Evolutionary conservation across 2,329 filamentous ascomycete genomes (phyloP).

Genomic region (Neofusicoccum sp.): DNA sequence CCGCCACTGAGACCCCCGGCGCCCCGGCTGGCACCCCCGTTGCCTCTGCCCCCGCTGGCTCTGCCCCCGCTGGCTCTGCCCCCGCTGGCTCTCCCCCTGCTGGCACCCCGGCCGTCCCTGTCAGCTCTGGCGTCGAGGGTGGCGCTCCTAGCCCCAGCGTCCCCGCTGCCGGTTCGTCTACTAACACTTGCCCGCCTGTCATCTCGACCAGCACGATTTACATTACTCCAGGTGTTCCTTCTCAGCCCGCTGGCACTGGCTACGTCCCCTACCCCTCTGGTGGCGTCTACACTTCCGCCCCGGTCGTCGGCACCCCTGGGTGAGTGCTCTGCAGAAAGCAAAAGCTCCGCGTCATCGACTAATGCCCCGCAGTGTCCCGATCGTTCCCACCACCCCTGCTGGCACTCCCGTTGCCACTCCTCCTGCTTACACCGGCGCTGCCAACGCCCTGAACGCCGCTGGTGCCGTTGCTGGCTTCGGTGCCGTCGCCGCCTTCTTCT

Average conservation of each 20-base stretch:
- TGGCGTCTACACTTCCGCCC: conserved; percentile 15
- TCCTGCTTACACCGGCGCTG: conserved; percentile 39
- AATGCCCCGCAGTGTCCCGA: conserved; percentile 27
- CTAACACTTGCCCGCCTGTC: conserved; percentile 11
- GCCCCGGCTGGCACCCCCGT: not conserved
- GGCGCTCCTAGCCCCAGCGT: conserved; percentile 1
- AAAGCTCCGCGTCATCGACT: conserved; percentile 6
- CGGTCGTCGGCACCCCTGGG: conserved; percentile 32
- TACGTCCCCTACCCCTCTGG: conserved; percentile 50
- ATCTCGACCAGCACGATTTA: conserved; percentile 17
- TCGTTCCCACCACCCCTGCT: conserved; percentile 28
- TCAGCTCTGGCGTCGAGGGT: conserved; percentile 13
- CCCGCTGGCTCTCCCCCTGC: conserved; percentile 39
- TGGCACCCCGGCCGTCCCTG: conserved; percentile 48
- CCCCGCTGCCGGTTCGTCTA: conserved; percentile 16
- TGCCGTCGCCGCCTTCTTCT: conserved; percentile 43
- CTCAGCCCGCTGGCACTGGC: conserved; percentile 10
- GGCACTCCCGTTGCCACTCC: conserved; percentile 14
- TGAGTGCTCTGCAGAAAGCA: conserved; percentile 24
- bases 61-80: conserved; percentile 38
- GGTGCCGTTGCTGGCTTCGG: conserved; percentile 41
- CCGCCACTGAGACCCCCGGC: conserved; percentile 17
- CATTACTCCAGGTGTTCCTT: conserved; percentile 17
- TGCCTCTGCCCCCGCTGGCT: conserved; percentile 36
- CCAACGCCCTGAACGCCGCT: conserved; percentile 35